Evolutionary conservation across 257 asterid species (phyloP), one percentile per base, ranked within the genome.

Genomic region (Gentiana dahurica): DNA sequence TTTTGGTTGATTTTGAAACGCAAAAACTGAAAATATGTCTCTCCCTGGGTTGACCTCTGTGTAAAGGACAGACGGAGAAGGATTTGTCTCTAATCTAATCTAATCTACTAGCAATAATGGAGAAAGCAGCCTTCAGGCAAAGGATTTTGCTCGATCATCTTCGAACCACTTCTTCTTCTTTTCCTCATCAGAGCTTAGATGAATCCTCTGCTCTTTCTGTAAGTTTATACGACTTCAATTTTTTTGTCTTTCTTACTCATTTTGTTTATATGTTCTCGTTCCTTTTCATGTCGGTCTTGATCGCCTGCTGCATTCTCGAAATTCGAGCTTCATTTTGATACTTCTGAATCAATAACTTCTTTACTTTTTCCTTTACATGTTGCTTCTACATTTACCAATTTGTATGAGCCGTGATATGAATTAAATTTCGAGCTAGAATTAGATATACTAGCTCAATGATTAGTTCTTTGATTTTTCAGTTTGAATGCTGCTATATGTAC

Each of bases 91-190:
- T 24, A 0, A 24, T 24, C 24, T 24, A 24, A 24, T 24, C 24
- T 24, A 24, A 24, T 24, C 24, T 24, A 41, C 46, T 5, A 41
- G 12, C 51, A 44, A 45, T 3, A 60, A 87, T 88, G 96, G 93
- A 85, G 79, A 82, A 71, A 76, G 94, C 90, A n/a, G 51, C 63
- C 1, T 58, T 68, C 73, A 82, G 96, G 44, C 95, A 88, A 66
- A 81, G 68, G 50, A 70, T 88, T 67, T 67, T 85, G 59, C 67
- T 85, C 61, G 69, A 76, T 5, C 96, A 88, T 60, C 70, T 88
- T 46, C 76, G 61, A 36, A 83, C 90, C 37, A 32, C 60, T 72
- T 64, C 79, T 67, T 63, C 76, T 13, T 36, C 34, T 63, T 38
- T 24, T 24, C 24, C 77, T 55, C 73, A 56, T 46, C 80, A 60